Conservation (phyloP, 306 rosid species). For the Gillenia trifoliata region DNA sequence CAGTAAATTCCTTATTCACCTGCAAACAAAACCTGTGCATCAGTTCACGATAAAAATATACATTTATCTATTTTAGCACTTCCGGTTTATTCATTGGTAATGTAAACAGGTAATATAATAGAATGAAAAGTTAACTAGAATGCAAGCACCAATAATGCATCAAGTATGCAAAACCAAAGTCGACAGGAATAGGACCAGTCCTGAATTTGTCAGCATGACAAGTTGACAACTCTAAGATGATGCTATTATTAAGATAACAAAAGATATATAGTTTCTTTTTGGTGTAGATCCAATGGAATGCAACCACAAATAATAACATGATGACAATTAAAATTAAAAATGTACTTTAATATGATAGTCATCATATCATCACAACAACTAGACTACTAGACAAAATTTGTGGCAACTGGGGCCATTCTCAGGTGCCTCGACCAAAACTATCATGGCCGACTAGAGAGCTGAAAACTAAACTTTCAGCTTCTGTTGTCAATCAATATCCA, state of each 20-base stretch:
- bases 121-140: neutral
- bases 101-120: neutral
- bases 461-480: neutral
- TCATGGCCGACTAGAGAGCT: too few relatives aligned
- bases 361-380: neutral
- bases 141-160: neutral
- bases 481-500: neutral
- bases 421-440: too few relatives aligned
- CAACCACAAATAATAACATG: neutral
- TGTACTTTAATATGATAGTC: neutral
- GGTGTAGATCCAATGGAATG: neutral
- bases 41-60: neutral
- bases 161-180: neutral
- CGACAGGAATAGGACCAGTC: neutral
- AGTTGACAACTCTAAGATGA: neutral
- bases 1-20: slow-evolving; percentile 36
- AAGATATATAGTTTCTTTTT: neutral
- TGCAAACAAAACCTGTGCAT: slow-evolving; percentile 23
- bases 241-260: neutral
- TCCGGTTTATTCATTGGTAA: neutral
- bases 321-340: neutral
- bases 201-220: neutral
- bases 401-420: neutral
- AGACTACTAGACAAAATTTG: neutral
- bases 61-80: neutral